Evolutionary conservation across 768 basidiomycete genomes (phyloP).

Genomic region (Lentinus tigrinus): DNA sequence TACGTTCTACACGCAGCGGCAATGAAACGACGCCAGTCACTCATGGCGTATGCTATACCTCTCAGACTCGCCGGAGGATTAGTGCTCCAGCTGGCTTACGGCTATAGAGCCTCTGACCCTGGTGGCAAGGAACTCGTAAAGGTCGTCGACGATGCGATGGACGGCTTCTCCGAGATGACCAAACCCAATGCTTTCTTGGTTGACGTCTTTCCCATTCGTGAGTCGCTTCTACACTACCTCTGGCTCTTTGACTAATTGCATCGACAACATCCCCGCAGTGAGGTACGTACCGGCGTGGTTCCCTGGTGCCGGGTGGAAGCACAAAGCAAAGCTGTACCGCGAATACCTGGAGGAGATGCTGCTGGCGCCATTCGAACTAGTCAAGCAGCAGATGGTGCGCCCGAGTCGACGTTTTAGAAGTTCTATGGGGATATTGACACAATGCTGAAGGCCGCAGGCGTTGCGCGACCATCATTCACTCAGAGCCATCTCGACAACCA

Average conservation of each 20-base stretch:
- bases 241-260: not conserved
- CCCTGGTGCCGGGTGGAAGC: slow-evolving; percentile 37
- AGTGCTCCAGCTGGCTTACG: slow-evolving; percentile 24
- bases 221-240: not conserved
- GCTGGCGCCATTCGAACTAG: slow-evolving; percentile 30
- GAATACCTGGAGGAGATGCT: slow-evolving; percentile 18
- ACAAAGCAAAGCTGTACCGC: slow-evolving; percentile 11
- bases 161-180: slow-evolving; percentile 21
- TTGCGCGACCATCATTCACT: slow-evolving; percentile 53
- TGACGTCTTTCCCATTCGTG: slow-evolving; percentile 26
- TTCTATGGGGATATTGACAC: too few species aligned
- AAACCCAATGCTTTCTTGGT: slow-evolving; percentile 29
- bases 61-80: slow-evolving; percentile 22
- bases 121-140: slow-evolving; percentile 36
- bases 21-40: not conserved
- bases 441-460: slow-evolving; percentile 57
- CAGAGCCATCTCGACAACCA: slow-evolving; percentile 54
- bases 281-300: slow-evolving; percentile 38
- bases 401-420: not conserved
- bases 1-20: slow-evolving; percentile 7
- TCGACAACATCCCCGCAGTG: slow-evolving; percentile 16
- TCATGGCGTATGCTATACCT: not conserved
- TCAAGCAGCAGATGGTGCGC: slow-evolving; percentile 33
- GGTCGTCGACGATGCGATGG: slow-evolving; percentile 29
- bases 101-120: slow-evolving; percentile 21